Evolutionary conservation across 305 asterid species (phyloP).

Genomic region (Coffea humblotiana): DNA sequence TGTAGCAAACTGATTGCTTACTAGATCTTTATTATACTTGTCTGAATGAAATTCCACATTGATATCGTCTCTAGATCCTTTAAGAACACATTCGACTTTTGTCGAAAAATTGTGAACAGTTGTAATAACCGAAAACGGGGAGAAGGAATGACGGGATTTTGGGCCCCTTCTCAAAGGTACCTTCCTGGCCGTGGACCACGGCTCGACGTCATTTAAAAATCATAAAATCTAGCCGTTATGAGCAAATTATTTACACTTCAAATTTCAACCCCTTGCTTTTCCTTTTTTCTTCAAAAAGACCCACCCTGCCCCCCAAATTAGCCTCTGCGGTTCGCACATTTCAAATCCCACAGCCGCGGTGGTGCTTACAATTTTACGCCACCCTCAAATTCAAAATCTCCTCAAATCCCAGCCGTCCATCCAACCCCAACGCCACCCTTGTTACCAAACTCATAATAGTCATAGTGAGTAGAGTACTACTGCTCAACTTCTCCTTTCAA

Average conservation of each 20-base stretch:
- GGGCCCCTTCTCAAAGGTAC: background rate
- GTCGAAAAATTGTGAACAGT: no score
- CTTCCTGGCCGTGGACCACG: background rate
- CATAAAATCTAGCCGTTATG: conserved; percentile 18
- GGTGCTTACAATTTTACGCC: background rate
- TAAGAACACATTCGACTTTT: no score
- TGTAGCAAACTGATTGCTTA: no score
- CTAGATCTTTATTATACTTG: no score
- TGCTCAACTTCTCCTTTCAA: no score
- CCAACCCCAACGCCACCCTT: no score
- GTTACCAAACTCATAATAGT: no score
- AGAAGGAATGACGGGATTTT: background rate
- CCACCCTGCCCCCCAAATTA: background rate
- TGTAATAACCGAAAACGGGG: background rate
- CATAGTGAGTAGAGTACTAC: no score
- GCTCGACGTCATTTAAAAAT: conserved; percentile 7
- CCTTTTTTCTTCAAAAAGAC: background rate
- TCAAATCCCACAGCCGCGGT: conserved; percentile 31
- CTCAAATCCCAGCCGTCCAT: no score
- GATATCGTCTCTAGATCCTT: no score
- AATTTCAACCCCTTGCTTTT: conserved; percentile 3
- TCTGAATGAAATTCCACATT: no score
- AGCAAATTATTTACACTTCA: background rate
- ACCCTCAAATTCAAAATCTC: conserved; percentile 16
- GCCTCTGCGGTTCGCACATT: background rate